These are phyloP conservation scores for Penicillium occitanis DNA, from an alignment of 2,329 filamentous ascomycete genomes.

Conservation along the genomic window DNA sequence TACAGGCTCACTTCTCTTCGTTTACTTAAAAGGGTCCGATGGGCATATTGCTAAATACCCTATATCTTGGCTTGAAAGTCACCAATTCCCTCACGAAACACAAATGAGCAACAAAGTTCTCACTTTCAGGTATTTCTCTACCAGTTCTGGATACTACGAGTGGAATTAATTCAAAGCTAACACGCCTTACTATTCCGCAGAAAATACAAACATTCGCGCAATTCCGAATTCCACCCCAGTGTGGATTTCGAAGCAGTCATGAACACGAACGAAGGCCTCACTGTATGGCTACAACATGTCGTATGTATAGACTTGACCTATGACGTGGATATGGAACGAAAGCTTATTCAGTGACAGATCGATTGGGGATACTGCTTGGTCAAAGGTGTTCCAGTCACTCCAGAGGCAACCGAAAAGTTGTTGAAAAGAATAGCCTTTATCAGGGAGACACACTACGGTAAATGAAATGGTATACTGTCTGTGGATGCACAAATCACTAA, in stretches of 20 bases:
- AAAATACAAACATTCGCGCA: conserved; percentile 41
- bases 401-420: conserved; percentile 70
- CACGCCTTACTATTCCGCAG: conserved; percentile 25
- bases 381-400: conserved; percentile 64
- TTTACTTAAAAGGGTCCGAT: conserved; percentile 59
- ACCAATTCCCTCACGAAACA: conserved; percentile 39
- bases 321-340: background rate
- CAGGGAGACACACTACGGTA: conserved; percentile 86
- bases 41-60: conserved; percentile 67
- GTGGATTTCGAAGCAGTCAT: conserved; percentile 64
- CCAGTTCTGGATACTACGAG: conserved; percentile 21
- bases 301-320: conserved; percentile 28
- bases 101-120: conserved; percentile 6
- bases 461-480: conserved; percentile 17
- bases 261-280: conserved; percentile 56
- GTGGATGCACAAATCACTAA: conserved; percentile 11
- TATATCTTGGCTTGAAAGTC: conserved; percentile 60
- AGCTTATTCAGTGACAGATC: conserved; percentile 50
- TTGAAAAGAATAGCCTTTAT: conserved; percentile 83
- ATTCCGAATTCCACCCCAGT: conserved; percentile 54
- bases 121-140: conserved; percentile 27
- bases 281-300: conserved; percentile 64
- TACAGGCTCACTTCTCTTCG: conserved; percentile 11
- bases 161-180: background rate
- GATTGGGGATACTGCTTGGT: conserved; percentile 76